phyloP scores from a whole-genome alignment of 2,329 filamentous ascomycete genomes.

The Fusarium kyushuense region DNA sequence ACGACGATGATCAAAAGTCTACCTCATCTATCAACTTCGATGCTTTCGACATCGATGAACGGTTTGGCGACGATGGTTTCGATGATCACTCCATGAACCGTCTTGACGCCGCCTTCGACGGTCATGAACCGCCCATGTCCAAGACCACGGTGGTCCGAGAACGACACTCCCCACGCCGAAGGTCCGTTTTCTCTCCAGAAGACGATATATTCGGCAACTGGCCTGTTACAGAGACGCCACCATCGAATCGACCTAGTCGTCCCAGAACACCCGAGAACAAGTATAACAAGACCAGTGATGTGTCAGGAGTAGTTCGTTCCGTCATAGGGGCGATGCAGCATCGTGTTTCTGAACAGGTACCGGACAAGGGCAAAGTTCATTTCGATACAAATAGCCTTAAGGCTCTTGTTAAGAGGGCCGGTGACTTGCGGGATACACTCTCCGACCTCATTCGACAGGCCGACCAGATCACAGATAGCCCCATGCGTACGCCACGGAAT shows the following conservation, averaged over 20 bases:
- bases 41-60: conserved; percentile 57
- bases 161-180: conserved; percentile 63
- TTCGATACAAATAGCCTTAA: conserved; percentile 78
- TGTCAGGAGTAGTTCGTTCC: conserved; percentile 67
- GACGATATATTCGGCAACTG: conserved; percentile 74
- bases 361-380: conserved; percentile 63
- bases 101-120: conserved; percentile 58
- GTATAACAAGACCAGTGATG: conserved; percentile 52
- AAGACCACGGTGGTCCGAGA: conserved; percentile 67
- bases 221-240: conserved; percentile 56
- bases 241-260: conserved; percentile 54
- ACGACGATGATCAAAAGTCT: conserved; percentile 54
- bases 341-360: conserved; percentile 57
- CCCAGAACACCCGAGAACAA: conserved; percentile 58
- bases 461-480: conserved; percentile 69
- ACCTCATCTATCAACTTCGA: conserved; percentile 57
- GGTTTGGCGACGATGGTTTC: conserved; percentile 61
- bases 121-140: conserved; percentile 58
- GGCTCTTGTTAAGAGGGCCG: conserved; percentile 72
- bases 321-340: conserved; percentile 75
- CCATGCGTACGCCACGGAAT: conserved; percentile 62
- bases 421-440: conserved; percentile 68
- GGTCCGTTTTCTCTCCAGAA: conserved; percentile 73
- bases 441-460: conserved; percentile 70
- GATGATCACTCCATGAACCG: conserved; percentile 60